Percentiles rank a stretch among this genome's conserved stretches.
Conservation (phyloP, 768 basidiomycete genomes). For the Mycena haematopus region DNA sequence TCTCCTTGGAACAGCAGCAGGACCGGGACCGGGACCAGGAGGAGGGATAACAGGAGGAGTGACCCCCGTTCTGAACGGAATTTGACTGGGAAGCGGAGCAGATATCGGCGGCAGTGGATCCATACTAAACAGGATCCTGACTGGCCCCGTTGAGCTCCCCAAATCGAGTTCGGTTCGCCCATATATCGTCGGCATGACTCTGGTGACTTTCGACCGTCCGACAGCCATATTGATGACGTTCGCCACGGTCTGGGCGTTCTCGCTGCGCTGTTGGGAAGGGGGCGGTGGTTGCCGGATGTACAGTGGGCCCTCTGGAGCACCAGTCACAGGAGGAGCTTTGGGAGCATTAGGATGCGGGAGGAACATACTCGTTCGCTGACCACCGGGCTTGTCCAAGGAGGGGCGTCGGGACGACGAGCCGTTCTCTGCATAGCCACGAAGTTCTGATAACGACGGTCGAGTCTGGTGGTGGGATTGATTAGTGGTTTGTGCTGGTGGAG, state of each 20-base stretch:
- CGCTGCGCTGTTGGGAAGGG: constrained; percentile 23
- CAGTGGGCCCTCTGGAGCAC: constrained; percentile 22
- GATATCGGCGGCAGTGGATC: constrained; percentile 45
- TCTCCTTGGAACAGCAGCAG: constrained; percentile 13
- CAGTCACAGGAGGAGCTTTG: constrained; percentile 39
- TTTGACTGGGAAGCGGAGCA: constrained; percentile 24
- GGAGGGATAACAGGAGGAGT: constrained; percentile 2
- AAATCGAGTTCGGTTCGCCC: constrained; percentile 51
- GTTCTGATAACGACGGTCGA: constrained; percentile 33
- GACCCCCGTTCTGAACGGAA: constrained; percentile 28
- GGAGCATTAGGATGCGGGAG: constrained; percentile 64
- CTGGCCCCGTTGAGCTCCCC: constrained; percentile 47
- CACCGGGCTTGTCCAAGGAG: constrained; percentile 21
- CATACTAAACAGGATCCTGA: constrained; percentile 52
- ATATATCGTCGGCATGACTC: constrained; percentile 48
- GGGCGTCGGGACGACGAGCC: constrained; percentile 13
- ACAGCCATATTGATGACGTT: constrained; percentile 28
- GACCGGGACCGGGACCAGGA: constrained; percentile 1
- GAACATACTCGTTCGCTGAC: constrained; percentile 50
- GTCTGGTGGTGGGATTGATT: constrained; percentile 32
- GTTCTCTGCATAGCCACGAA: constrained; percentile 26
- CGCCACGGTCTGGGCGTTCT: constrained; percentile 24
- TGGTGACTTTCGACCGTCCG: constrained; percentile 26
- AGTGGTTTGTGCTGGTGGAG: constrained; percentile 27
- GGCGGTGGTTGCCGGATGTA: constrained; percentile 27